Evolutionary conservation across 441 rosid species (phyloP).

Genomic region (Populus trichocarpa): DNA sequence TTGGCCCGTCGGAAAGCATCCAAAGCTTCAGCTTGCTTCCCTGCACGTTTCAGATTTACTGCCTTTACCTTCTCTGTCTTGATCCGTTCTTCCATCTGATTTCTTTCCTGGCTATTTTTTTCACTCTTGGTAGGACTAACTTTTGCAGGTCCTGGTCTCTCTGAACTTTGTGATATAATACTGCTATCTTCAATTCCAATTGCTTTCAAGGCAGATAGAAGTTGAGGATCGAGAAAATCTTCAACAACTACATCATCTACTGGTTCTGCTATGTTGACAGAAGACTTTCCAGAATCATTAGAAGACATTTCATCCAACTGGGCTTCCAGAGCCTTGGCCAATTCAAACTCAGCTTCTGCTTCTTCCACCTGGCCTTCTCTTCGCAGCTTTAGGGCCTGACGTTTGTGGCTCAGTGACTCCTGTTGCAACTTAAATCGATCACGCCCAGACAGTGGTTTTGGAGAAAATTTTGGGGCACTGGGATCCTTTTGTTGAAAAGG

Average conservation of each 20-base stretch:
- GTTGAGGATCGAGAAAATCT: slow-evolving; percentile 94
- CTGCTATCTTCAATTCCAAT: slow-evolving; percentile 59
- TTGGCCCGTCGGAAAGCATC: slow-evolving; percentile 83
- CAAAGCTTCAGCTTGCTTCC: slow-evolving; percentile 89
- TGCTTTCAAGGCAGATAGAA: slow-evolving; percentile 70
- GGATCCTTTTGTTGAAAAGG: slow-evolving; percentile 41
- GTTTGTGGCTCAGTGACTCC: slow-evolving; percentile 84
- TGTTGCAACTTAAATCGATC: slow-evolving; percentile 91
- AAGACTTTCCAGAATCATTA: slow-evolving; percentile 39
- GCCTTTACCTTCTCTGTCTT: slow-evolving; percentile 87
- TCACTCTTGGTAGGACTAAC: slow-evolving; percentile 29
- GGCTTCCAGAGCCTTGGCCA: slow-evolving; percentile 86
- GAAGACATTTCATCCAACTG: slow-evolving; percentile 57
- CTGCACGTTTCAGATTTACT: slow-evolving; percentile 72
- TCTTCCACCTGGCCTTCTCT: slow-evolving; percentile 81
- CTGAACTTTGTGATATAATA: slow-evolving; percentile 22
- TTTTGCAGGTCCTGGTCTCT: slow-evolving; percentile 35
- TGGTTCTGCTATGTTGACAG: slow-evolving; percentile 23
- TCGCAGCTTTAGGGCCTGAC: slow-evolving; percentile 84
- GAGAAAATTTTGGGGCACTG: slow-evolving; percentile 34
- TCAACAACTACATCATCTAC: slow-evolving; percentile 55
- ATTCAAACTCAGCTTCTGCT: slow-evolving; percentile 91
- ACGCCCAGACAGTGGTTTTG: slow-evolving; percentile 66
- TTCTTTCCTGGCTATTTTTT: slow-evolving; percentile 47
- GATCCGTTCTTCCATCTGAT: slow-evolving; percentile 64